Evolutionary conservation across 2,329 filamentous ascomycete genomes (phyloP).

Genomic region (Scytalidium sp.): DNA sequence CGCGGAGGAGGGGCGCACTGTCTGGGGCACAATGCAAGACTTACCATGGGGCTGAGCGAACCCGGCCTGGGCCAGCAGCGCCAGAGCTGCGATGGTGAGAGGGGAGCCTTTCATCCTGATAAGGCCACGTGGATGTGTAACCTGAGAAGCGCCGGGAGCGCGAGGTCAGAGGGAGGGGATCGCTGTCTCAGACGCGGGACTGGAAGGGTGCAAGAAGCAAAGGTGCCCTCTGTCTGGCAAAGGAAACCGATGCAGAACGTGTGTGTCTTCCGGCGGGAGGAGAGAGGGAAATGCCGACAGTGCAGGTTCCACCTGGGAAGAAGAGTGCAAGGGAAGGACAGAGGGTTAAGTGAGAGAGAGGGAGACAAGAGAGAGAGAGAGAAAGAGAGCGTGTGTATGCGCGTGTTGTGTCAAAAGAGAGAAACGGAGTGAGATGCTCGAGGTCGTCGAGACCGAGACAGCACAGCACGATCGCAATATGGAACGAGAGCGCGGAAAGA

Average conservation of each 20-base stretch:
- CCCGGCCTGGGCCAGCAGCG: constrained; percentile 37
- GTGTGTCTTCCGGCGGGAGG: too few relatives aligned
- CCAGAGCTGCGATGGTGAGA: constrained; percentile 33
- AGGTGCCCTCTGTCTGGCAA: too few relatives aligned
- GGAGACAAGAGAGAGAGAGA: too few relatives aligned
- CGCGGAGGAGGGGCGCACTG: background rate
- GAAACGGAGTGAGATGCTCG: too few relatives aligned
- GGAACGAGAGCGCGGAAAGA: background rate
- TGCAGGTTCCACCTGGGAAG: background rate
- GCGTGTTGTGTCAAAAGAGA: too few relatives aligned
- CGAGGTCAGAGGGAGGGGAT: background rate
- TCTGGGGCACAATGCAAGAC: too few relatives aligned
- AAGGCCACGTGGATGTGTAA: background rate
- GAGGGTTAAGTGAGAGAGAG: too few relatives aligned
- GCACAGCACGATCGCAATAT: background rate
- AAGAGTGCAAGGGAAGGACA: too few relatives aligned
- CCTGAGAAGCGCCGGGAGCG: constrained; percentile 1
- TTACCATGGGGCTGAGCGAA: constrained; percentile 38
- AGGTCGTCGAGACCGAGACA: background rate
- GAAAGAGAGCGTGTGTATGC: too few relatives aligned
- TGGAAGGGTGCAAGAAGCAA: background rate
- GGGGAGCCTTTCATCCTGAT: constrained; percentile 42
- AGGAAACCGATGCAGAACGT: too few relatives aligned
- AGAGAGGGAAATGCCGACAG: constrained; percentile 6
- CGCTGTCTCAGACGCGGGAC: background rate